A percentile compares a stretch with the other conserved stretches of the same genome.
These are phyloP conservation scores for Dendrobium chrysotoxum DNA, from an alignment of 106 monocot genomes.

Conservation along the genomic window DNA sequence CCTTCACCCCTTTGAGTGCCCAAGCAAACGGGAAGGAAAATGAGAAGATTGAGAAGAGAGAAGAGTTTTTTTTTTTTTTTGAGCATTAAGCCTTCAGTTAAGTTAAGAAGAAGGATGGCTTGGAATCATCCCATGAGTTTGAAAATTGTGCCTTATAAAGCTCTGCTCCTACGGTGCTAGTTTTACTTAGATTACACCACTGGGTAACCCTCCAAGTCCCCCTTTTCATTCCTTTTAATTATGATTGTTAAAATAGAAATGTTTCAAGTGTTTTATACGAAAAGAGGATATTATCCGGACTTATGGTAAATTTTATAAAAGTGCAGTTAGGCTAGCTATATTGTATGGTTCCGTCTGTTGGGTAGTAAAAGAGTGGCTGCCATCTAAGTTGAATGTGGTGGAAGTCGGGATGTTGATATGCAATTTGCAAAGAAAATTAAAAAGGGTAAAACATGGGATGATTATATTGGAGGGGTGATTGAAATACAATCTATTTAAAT, in stretches of 20 bases:
- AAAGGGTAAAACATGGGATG: not conserved
- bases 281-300: too few species aligned
- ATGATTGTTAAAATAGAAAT: not conserved
- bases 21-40: not conserved
- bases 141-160: not conserved
- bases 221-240: not conserved
- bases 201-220: not conserved
- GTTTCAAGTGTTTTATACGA: not conserved
- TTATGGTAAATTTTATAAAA: too few species aligned
- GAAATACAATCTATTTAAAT: not conserved
- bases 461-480: not conserved
- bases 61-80: not conserved
- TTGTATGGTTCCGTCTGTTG: not conserved
- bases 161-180: not conserved
- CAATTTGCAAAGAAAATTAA: not conserved
- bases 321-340: too few species aligned
- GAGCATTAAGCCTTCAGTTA: not conserved
- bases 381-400: not conserved
- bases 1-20: not conserved
- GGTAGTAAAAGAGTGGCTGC: not conserved
- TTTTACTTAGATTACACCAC: not conserved
- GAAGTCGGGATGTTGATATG: not conserved
- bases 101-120: too few species aligned
- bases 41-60: not conserved
- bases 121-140: not conserved